Base-by-base conservation (phyloP, 768 basidiomycete genomes). In the Rhizopogon vesiculosus region DNA sequence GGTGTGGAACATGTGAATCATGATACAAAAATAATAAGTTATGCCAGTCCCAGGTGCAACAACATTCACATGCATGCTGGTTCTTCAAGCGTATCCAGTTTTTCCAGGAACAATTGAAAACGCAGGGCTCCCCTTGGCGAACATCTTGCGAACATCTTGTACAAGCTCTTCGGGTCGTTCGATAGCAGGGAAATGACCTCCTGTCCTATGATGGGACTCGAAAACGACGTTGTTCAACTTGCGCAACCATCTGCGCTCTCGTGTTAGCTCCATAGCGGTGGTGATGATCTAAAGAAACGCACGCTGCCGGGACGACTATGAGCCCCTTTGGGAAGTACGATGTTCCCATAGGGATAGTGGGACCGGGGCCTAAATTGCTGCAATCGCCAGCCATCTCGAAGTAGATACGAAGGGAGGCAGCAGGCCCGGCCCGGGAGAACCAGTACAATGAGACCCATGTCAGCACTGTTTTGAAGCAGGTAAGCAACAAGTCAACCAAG, bases 361-460 rank as follows among this genome's bases (percentile, higher is more conserved):
- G 39, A 3, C 3, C 9, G 1, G 0, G 3, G 0, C 43, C 53
- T 19, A 41, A 0, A 31, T 35, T 35, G 5, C 28, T 15, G 3
- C 50, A 28, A 7, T 45, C 38, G 7, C 9, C 22, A 50, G 44
- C 41, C 12, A 35, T 58, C 61, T 86, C 86, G 61, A 78, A 85
- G 64, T 86, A 86, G 18, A 84, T 84, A 12, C 83, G 72, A 7
- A 79, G 19, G 0, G 84, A 78, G 0, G 84, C 81, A 2, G 82
- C 74, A 6, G 85, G 83, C 0, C 83, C 83, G 0, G 78, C 73
- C 9, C 78, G 76, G 7, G 83, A 84, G 66, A 85, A 84, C 72
- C 74, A 79, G 61, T 79, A 83, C 10, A 83, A 71, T 2, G 81
- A 83, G 19, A 83, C 64, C 83, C 84, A 86, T 0, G 80, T 82